Conservation (phyloP, 2,329 filamentous ascomycete genomes). For the Trichoderma atroviride region DNA sequence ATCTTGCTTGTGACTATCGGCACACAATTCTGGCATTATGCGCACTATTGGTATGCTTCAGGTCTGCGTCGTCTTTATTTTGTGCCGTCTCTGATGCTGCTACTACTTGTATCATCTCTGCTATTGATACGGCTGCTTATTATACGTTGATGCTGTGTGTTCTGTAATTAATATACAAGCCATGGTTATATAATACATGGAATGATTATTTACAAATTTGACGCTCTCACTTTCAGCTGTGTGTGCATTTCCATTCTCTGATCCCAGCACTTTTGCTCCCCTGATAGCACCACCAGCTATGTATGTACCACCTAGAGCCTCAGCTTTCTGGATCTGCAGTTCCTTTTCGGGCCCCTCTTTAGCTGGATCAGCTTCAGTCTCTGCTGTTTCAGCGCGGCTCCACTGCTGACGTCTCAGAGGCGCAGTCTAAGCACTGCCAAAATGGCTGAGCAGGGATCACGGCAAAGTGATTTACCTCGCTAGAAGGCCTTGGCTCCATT, state of each 20-base stretch:
- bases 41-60: background rate
- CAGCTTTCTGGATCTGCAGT: constrained; percentile 13
- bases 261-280: no score
- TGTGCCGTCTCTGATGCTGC: background rate
- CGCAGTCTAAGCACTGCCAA: constrained; percentile 30
- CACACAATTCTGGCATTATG: background rate
- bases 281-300: background rate
- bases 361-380: background rate
- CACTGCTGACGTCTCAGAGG: constrained; percentile 37
- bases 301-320: background rate
- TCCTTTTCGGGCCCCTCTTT: background rate
- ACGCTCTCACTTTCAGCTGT: background rate
- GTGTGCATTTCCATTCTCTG: background rate
- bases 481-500: background rate
- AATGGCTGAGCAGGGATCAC: constrained; percentile 11
- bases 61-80: no score
- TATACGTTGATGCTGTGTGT: no score
- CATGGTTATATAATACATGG: background rate
- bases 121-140: no score
- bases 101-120: no score
- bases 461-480: background rate
- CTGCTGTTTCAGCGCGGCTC: constrained; percentile 22
- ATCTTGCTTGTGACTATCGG: background rate
- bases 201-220: background rate
- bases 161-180: no score